Conservation (phyloP, 441 rosid genomes). For the Aquilaria agallochum region DNA sequence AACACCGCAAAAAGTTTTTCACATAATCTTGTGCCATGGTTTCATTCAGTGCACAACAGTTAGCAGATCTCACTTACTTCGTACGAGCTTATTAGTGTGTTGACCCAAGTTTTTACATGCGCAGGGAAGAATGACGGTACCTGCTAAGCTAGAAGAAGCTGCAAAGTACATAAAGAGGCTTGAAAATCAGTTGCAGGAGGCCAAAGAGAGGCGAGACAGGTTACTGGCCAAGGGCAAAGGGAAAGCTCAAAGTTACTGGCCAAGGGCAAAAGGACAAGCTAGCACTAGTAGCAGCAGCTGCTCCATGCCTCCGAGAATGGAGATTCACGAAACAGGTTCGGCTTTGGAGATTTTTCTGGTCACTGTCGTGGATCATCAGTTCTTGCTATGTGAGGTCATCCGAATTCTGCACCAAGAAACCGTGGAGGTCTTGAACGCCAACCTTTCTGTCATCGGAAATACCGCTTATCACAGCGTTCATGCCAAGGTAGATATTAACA, state of each 20-base stretch:
- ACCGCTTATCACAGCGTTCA: conserved; percentile 28
- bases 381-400: conserved; percentile 32
- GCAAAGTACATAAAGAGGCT: conserved; percentile 33
- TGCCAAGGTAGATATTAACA: conserved; percentile 30
- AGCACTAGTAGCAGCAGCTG: not conserved
- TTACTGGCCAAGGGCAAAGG: conserved; percentile 16
- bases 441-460: conserved; percentile 23
- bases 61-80: no score
- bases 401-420: conserved; percentile 36
- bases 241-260: conserved; percentile 12
- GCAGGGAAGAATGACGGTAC: conserved; percentile 37
- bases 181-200: conserved; percentile 24
- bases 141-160: conserved; percentile 52
- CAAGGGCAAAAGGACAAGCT: conserved; percentile 1
- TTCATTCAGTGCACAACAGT: no score
- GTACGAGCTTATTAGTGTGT: no score
- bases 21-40: no score
- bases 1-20: no score
- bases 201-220: conserved; percentile 25
- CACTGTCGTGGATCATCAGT: conserved; percentile 20
- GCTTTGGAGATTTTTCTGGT: conserved; percentile 28
- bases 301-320: conserved; percentile 21
- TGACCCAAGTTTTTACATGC: not conserved
- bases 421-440: conserved; percentile 31
- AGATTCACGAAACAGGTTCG: conserved; percentile 31